Evolutionary conservation across 768 basidiomycete genomes (phyloP), one percentile per base, ranked within the genome.

Genomic region (Pholiota molesta): DNA sequence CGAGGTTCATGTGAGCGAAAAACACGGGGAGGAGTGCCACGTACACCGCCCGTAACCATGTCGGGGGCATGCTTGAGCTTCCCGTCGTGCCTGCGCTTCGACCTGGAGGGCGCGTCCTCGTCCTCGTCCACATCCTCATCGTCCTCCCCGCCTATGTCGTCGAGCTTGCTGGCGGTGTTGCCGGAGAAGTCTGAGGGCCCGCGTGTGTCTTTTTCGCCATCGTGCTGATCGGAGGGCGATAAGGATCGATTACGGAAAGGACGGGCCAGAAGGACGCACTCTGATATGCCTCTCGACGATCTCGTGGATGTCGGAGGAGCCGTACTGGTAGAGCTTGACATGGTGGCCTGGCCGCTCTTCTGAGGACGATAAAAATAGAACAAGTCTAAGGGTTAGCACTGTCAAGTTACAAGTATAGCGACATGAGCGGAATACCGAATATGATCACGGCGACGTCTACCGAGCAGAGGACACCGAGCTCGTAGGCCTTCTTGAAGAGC

Each of bases 361-460:
- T 91, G 71, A 39, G 61, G 35, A 60, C 61, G 73, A 76, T 78
- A 74, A 78, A 81, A 79, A 83, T 79, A 80, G 77, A 76, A 77
- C 70, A 65, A 4, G 26, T n/a, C 26, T 26, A 26, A 26, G 65
- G 60, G 65, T 67, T 45, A 53, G 23, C 58, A 61, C 65, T n/a
- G 65, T 58, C 65, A 60, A 62, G 61, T 10, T 14, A 26, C 19
- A n/a, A 23, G 52, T 13, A 60, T 60, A 39, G 26, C 51, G 49
- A 35, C 58, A 44, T 31, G 52, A 33, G 26, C 59, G 57, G 65
- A 68, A 26, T 56, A 77, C 75, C 92, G 65, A 94, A 93, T 73
- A 94, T 91, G 73, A 94, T 90, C 72, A 94, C 91, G 5, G 91
- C 90, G 44, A 94, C 91, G 68, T 94, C 92, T 67, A 94, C 92